These are phyloP conservation scores for Vanrija sp. DNA, from an alignment of 1,284 basidiomycete genomes.

Conservation along the genomic window DNA sequence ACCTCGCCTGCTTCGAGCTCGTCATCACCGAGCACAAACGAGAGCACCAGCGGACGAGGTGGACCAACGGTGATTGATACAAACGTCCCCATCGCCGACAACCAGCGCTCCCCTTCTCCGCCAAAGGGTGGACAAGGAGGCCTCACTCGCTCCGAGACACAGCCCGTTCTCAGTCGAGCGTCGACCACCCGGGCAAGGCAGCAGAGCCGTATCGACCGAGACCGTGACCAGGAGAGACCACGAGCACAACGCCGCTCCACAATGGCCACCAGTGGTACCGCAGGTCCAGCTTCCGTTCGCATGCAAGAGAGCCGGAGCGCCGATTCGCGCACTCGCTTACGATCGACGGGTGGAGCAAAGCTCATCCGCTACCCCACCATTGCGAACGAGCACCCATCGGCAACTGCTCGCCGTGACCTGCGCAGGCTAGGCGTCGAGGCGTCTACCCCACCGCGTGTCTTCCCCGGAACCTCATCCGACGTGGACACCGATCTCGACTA, in stretches of 20 bases:
- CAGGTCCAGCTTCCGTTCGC: conserved; percentile 28
- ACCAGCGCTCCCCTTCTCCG: conserved; percentile 3
- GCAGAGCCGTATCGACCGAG: conserved; percentile 1
- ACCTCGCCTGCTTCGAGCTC: conserved; percentile 6
- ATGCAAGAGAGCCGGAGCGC: conserved; percentile 36
- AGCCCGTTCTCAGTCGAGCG: conserved; percentile 9
- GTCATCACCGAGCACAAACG: conserved; percentile 6
- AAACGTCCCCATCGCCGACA: background rate
- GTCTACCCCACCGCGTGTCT: background rate
- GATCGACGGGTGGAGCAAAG: conserved; percentile 11
- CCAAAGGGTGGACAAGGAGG: conserved; percentile 1
- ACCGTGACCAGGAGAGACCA: conserved; percentile 14
- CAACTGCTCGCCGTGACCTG: background rate
- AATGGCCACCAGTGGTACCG: conserved; percentile 25
- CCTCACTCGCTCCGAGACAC: conserved; percentile 1
- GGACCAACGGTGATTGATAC: conserved; percentile 14
- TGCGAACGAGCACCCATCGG: conserved; percentile 10
- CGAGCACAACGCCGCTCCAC: conserved; percentile 8
- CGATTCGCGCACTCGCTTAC: conserved; percentile 24
- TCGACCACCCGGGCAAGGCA: background rate
- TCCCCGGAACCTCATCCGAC: background rate
- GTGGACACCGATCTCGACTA: conserved; percentile 24
- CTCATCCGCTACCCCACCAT: conserved; percentile 13
- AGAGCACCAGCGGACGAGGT: background rate
- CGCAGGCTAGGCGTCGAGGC: background rate